Base-by-base conservation (phyloP, 257 asterid species). In the Plectranthus barbatus region DNA sequence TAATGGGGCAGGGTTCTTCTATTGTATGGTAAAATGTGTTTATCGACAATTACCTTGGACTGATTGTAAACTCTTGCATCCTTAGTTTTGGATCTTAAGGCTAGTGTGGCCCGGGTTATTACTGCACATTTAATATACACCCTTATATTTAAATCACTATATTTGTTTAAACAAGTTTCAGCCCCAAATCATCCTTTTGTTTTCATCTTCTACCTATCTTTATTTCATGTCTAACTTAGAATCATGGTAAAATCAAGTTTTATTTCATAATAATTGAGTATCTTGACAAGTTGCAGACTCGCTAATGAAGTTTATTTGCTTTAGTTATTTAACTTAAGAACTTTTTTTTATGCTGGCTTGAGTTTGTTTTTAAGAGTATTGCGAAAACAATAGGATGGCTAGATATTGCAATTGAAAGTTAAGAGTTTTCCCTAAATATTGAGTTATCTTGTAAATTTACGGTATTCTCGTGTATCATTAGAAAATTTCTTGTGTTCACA, bases 81-180 rank as follows among this genome's bases (percentile, higher is more conserved):
- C 60, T 57, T 14, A 63, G 39, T 50, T 73, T 48, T 64, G 55
- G 51, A 56, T 69, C 57, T 60, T 18, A n/a, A 29, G 61, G 20
- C 51, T 40, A 64, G 5, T 19, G 48, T 24, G 9, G 19, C 36
- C 47, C 36, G 62, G 31, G 29, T 44, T 57, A 37, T 51, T 40
- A 41, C 40, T 6, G 20, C 44, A 23, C 24, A 31, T 56, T 62
- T 44, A 18, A 24, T 47, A 19, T 14, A 29, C 42, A 7, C 60
- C 63, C 37, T 52, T 11, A 62, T 15, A 23, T 45, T 29, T 26
- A n/a, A 53, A 29, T 64, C 33, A 18, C 46, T 65, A 1, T 56
- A 13, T 31, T 56, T 18, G 18, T 57, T 45, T 37, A 54, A 40
- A 57, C 13, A 23, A 13, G 20, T 31, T 39, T 50, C 48, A 69